phyloP scores from a whole-genome alignment of 768 basidiomycete species.

The Trametes cinnabarina region DNA sequence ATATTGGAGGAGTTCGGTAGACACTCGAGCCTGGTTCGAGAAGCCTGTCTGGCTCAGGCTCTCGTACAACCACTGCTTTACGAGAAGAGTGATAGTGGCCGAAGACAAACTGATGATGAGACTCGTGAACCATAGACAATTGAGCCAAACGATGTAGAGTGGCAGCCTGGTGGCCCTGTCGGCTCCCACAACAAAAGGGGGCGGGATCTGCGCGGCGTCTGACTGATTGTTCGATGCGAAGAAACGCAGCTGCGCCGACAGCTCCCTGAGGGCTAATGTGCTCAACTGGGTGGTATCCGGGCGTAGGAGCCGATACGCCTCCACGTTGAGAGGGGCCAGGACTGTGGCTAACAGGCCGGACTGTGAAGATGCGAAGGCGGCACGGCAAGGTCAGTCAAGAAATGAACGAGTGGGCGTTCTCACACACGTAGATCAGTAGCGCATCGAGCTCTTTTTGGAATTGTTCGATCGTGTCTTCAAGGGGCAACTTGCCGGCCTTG shows the following conservation, averaged over 20 bases:
- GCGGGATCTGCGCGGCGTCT: neutral
- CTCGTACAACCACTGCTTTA: slow-evolving; percentile 29
- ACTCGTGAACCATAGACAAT: slow-evolving; percentile 27
- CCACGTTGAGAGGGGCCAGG: slow-evolving; percentile 23
- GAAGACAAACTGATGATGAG: slow-evolving; percentile 26
- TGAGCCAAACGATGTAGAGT: slow-evolving; percentile 14
- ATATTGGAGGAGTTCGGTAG: slow-evolving; percentile 23
- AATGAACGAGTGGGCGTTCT: neutral
- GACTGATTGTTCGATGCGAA: neutral
- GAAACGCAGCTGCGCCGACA: slow-evolving; percentile 1
- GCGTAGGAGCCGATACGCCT: slow-evolving; percentile 17
- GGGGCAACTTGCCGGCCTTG: too few relatives aligned
- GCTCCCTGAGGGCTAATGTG: slow-evolving; percentile 1
- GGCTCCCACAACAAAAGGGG: neutral
- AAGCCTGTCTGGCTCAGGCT: slow-evolving; percentile 18
- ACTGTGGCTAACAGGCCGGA: slow-evolving; percentile 28
- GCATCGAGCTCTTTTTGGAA: neutral
- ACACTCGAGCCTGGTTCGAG: slow-evolving; percentile 22
- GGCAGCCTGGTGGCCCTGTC: neutral
- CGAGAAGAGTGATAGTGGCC: slow-evolving; percentile 24
- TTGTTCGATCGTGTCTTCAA: neutral
- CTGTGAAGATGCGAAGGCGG: neutral
- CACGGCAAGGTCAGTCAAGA: neutral
- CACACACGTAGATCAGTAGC: neutral
- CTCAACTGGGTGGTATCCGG: neutral